A percentile compares a stretch with the other conserved stretches of the same genome.
Conservation (phyloP, 176 grass and related monocot genomes). For the Urochloa ruziziensis region DNA sequence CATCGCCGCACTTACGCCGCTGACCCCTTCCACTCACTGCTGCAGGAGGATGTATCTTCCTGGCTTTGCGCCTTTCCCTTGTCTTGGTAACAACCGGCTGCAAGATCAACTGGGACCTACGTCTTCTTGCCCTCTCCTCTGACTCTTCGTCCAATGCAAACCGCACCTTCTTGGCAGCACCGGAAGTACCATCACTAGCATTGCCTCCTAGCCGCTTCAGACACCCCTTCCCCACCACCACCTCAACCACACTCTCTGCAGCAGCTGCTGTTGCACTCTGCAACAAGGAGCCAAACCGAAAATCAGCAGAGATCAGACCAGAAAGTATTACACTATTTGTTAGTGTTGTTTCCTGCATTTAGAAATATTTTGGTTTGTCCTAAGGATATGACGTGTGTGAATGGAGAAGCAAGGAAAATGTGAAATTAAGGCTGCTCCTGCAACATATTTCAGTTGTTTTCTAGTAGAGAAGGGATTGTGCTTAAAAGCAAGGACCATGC, state of each 20-base stretch:
- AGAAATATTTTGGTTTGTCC: neutral
- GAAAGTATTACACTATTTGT: neutral
- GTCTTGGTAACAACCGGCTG: neutral
- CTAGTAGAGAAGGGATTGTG: neutral
- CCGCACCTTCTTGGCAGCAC: conserved; percentile 37
- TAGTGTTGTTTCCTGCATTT: neutral
- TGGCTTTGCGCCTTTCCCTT: neutral
- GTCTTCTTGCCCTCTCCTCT: neutral
- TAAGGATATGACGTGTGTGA: neutral
- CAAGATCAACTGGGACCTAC: neutral
- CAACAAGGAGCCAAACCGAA: neutral
- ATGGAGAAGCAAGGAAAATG: neutral
- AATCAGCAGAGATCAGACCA: conserved; percentile 1
- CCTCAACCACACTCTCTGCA: neutral
- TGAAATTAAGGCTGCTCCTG: neutral
- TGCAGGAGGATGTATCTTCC: neutral
- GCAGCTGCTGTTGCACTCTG: neutral
- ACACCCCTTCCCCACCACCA: conserved; percentile 46
- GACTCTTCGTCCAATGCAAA: conserved; percentile 27
- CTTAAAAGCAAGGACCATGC: neutral
- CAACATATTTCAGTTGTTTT: neutral
- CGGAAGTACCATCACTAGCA: neutral
- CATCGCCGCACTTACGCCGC: neutral
- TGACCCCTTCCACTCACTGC: neutral
- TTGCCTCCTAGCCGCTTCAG: conserved; percentile 32